Conservation (phyloP, 2,329 filamentous ascomycete species). For the Paecilomyces sp. region DNA sequence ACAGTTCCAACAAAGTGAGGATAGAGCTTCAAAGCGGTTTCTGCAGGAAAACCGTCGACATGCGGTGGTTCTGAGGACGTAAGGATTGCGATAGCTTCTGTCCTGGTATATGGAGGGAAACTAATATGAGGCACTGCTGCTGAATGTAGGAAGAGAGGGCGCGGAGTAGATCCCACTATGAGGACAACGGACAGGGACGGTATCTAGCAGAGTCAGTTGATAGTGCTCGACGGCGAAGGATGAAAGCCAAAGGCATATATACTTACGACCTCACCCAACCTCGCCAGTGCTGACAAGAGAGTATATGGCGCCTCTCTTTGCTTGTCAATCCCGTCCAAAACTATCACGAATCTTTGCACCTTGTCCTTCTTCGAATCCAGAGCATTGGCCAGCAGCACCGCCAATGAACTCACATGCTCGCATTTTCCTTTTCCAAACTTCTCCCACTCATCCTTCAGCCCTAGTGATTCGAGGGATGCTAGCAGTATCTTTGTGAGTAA, state of each 20-base stretch:
- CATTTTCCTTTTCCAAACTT: conserved; percentile 53
- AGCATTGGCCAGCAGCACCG: conserved; percentile 57
- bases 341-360: conserved; percentile 63
- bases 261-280: conserved; percentile 72
- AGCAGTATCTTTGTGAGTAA: conserved; percentile 40
- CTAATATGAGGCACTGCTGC: conserved; percentile 68
- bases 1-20: conserved; percentile 73
- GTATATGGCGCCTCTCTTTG: conserved; percentile 75
- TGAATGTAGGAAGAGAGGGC: conserved; percentile 61
- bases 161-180: conserved; percentile 62
- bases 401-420: conserved; percentile 72
- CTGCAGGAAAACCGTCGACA: conserved; percentile 21
- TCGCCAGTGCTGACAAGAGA: conserved; percentile 70
- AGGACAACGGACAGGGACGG: conserved; percentile 70
- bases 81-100: conserved; percentile 72
- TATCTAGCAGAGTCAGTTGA: conserved; percentile 49
- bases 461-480: conserved; percentile 28
- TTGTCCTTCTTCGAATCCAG: conserved; percentile 21
- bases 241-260: not conserved
- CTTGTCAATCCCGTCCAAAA: conserved; percentile 80
- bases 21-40: conserved; percentile 30
- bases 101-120: conserved; percentile 77
- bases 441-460: conserved; percentile 33
- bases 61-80: conserved; percentile 44
- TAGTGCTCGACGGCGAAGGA: not conserved